Percentiles rank a stretch among this genome's conserved stretches.
phyloP scores from a whole-genome alignment of 2,329 filamentous ascomycete genomes.

The Fusarium zealandicum region DNA sequence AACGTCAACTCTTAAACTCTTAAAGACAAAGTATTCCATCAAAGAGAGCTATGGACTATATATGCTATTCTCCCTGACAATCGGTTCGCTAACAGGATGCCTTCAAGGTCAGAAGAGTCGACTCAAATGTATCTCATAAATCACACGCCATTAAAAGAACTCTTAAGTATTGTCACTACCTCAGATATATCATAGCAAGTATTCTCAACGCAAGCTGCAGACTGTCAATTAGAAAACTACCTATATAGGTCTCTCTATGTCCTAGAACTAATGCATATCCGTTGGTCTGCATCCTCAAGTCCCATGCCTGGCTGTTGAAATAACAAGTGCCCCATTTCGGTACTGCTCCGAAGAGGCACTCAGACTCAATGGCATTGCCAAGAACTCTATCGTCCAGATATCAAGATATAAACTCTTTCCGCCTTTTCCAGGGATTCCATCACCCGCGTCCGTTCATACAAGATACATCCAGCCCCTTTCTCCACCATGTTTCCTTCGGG shows the following conservation, averaged over 20 bases:
- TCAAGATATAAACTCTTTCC: constrained; percentile 9
- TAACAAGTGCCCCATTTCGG: constrained; percentile 16
- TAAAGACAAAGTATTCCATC: too few species aligned
- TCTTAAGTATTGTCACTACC: too few species aligned
- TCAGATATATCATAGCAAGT: background rate
- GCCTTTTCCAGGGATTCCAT: background rate
- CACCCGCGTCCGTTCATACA: constrained; percentile 15
- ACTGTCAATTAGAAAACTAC: constrained; percentile 23
- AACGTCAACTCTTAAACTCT: constrained; percentile 11
- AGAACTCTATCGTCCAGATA: constrained; percentile 33
- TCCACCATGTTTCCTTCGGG: constrained; percentile 9
- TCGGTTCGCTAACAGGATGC: too few species aligned
- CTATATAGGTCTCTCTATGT: constrained; percentile 15
- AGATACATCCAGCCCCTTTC: constrained; percentile 29
- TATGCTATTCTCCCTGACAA: too few species aligned
- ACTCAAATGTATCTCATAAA: too few species aligned
- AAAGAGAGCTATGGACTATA: too few species aligned
- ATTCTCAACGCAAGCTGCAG: constrained; percentile 2
- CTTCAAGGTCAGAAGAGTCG: too few species aligned
- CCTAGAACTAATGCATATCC: constrained; percentile 35
- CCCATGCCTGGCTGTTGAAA: constrained; percentile 22
- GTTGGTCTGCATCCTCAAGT: constrained; percentile 33
- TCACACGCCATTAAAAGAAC: too few species aligned
- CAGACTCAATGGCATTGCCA: constrained; percentile 22
- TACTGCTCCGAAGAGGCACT: constrained; percentile 32